Conservation (phyloP, 352 stramenopile genomes). For the Pythium sp. region DNA sequence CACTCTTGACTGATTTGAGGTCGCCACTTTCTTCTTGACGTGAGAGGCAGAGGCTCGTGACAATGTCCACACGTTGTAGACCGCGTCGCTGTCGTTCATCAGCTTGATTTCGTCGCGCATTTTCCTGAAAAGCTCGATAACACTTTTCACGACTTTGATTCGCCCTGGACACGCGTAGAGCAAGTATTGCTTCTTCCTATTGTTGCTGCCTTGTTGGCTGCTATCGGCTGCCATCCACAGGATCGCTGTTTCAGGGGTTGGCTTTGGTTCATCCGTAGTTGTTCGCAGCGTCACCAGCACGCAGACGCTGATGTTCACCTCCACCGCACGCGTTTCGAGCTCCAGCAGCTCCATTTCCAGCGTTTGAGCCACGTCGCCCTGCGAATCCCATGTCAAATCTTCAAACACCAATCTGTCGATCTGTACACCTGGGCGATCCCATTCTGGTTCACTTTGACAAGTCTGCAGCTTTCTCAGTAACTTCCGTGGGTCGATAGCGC, state of each 20-base stretch:
- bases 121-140: slow-evolving; percentile 44
- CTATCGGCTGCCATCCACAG: slow-evolving; percentile 37
- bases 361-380: slow-evolving; percentile 39
- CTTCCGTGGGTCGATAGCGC: slow-evolving; percentile 22
- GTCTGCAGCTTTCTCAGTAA: slow-evolving; percentile 21
- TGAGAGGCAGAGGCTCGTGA: background rate
- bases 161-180: slow-evolving; percentile 62
- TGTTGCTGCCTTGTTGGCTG: slow-evolving; percentile 3
- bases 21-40: slow-evolving; percentile 1
- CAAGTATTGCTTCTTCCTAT: slow-evolving; percentile 33
- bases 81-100: slow-evolving; percentile 18
- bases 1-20: background rate
- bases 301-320: slow-evolving; percentile 26
- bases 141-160: slow-evolving; percentile 64
- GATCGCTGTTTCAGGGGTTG: slow-evolving; percentile 26
- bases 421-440: slow-evolving; percentile 4
- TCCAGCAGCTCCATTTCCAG: slow-evolving; percentile 66
- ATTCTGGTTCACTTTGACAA: slow-evolving; percentile 5
- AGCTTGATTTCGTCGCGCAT: slow-evolving; percentile 45
- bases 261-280: no score
- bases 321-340: slow-evolving; percentile 33
- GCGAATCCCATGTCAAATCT: slow-evolving; percentile 61
- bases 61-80: slow-evolving; percentile 47
- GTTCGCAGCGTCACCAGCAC: slow-evolving; percentile 30
- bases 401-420: slow-evolving; percentile 29